Evolutionary conservation across 2,329 filamentous ascomycete species (phyloP), one percentile per base, ranked within the genome.

Genomic region (Rasamsonia emersonii): DNA sequence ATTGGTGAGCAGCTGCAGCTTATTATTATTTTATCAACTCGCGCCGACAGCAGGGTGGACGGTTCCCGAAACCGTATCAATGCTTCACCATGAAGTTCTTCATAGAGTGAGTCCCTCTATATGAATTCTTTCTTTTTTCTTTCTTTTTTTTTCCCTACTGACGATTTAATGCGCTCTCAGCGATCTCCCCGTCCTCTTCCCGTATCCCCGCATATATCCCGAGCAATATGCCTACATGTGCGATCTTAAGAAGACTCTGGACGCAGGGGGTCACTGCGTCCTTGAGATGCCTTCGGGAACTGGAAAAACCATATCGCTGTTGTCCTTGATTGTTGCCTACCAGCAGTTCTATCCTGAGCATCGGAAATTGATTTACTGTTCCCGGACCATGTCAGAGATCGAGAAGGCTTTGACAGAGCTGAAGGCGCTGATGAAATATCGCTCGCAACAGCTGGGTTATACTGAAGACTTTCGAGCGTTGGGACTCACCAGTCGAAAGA

Each of bases 261-360:
- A 98, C 70, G 82, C 81, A 13, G 85, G 85, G 32, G 93, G 91
- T 39, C 86, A 98, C 63, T 95, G 88, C 58, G 89, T 98, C 14
- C 66, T 98, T 47, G 91, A 98, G 65, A 98, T 98, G 91, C 91
- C 91, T 60, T 98, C 91, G 38, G 91, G 91, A 25, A 98, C 91
- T 15, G 91, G 91, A 40, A 98, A 98, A 68, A 98, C 91, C 0
- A 84, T 98, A 16, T 95, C 91, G 7, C 70, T 98, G 4, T 69
- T 98, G 26, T 95, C 91, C 0, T 74, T 98, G 46, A 98, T 98
- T 51, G 79, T 98, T 36, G 89, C 91, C 24, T 98, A 98, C 51
- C 93, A 98, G 60, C 84, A 91, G 56, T 80, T 88, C 55, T 88
- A 89, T 50, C 86, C 88, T 3, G 86, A 94, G 54, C 85, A 91